Conservation (phyloP, 768 basidiomycete genomes). For the Botryobasidium botryosum region DNA sequence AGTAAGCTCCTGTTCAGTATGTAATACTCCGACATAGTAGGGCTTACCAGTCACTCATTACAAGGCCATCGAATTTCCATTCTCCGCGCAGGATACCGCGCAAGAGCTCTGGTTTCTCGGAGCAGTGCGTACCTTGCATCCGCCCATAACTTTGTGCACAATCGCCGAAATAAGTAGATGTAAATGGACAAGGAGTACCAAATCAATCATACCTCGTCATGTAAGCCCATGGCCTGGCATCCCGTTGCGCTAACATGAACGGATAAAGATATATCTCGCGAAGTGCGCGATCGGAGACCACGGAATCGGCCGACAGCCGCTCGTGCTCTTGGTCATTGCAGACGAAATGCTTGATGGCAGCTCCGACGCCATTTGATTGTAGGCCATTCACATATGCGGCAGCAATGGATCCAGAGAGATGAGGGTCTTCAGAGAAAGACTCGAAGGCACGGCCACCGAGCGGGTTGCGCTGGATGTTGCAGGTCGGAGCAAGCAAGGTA, state of each 20-base stretch:
- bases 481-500: slow-evolving; percentile 60
- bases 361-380: slow-evolving; percentile 58
- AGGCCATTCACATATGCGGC: slow-evolving; percentile 62
- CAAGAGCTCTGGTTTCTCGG: slow-evolving; percentile 34
- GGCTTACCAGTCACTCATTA: slow-evolving; percentile 54
- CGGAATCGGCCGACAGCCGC: slow-evolving; percentile 43
- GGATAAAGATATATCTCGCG: slow-evolving; percentile 60
- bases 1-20: no score
- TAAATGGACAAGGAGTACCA: no score
- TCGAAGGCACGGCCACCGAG: slow-evolving; percentile 13
- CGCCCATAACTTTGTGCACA: no score
- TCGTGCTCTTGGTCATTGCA: slow-evolving; percentile 65
- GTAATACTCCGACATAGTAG: no score
- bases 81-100: slow-evolving; percentile 41
- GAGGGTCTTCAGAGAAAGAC: slow-evolving; percentile 45
- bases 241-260: slow-evolving; percentile 42
- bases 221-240: slow-evolving; percentile 30
- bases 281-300: slow-evolving; percentile 46
- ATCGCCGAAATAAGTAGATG: no score
- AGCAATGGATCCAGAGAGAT: slow-evolving; percentile 51
- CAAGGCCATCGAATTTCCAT: slow-evolving; percentile 43
- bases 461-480: slow-evolving; percentile 55
- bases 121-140: slow-evolving; percentile 33
- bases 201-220: slow-evolving; percentile 59
- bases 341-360: slow-evolving; percentile 68